Evolutionary conservation across 2,329 filamentous ascomycete genomes (phyloP).

Genomic region (Pseudocercospora fijiensis): DNA sequence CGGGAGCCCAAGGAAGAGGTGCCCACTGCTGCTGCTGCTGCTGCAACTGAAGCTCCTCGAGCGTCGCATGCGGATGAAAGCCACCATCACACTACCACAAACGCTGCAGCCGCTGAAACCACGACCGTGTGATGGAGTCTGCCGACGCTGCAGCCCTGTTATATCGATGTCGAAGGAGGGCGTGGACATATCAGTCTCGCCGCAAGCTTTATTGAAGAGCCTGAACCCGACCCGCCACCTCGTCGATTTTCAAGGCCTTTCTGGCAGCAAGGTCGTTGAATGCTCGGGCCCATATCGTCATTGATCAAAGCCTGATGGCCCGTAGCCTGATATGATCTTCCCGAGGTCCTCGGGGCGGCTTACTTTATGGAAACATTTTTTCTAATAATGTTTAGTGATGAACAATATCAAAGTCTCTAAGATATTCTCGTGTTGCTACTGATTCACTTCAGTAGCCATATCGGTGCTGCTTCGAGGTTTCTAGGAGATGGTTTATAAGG

Average conservation of each 20-base stretch:
- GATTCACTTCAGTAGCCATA: too few species aligned
- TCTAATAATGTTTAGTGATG: not conserved
- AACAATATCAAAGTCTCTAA: not conserved
- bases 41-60: not conserved
- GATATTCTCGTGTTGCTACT: too few species aligned
- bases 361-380: not conserved
- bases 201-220: not conserved
- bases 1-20: not conserved
- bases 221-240: not conserved
- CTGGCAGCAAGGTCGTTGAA: conserved; percentile 2
- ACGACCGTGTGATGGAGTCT: not conserved
- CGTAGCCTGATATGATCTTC: not conserved
- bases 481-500: too few species aligned
- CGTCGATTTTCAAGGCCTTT: not conserved
- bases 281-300: not conserved
- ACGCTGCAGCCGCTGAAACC: not conserved
- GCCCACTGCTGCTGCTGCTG: not conserved
- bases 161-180: not conserved
- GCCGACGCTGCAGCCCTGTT: not conserved
- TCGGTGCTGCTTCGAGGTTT: too few species aligned
- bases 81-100: not conserved
- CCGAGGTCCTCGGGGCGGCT: not conserved
- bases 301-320: not conserved
- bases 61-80: not conserved
- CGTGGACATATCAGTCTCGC: not conserved